These are phyloP conservation scores for Rhizodiscina lignyota DNA, from an alignment of 495 filamentous ascomycete genomes.

Conservation along the genomic window DNA sequence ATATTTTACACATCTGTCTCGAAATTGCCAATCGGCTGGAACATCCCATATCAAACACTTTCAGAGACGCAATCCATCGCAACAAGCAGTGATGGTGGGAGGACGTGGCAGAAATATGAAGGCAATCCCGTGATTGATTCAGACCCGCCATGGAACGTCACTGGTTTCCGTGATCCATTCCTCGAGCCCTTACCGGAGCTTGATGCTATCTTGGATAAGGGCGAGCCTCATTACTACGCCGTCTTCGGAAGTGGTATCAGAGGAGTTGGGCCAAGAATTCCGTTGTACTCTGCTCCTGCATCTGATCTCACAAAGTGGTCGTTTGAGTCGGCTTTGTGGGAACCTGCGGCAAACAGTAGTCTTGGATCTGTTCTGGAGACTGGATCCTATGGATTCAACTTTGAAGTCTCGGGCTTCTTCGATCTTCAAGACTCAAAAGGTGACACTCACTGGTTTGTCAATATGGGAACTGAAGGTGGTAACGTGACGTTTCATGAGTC, in stretches of 20 bases:
- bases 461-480: conserved; percentile 34
- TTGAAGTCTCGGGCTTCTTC: conserved; percentile 36
- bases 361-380: conserved; percentile 23
- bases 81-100: conserved; percentile 29
- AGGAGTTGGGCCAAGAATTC: conserved; percentile 29
- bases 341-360: conserved; percentile 23
- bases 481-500: conserved; percentile 18
- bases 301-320: conserved; percentile 32
- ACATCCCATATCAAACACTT: conserved; percentile 27
- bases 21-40: conserved; percentile 32
- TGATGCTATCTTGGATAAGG: conserved; percentile 17
- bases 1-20: conserved; percentile 36
- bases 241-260: conserved; percentile 36
- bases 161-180: conserved; percentile 39
- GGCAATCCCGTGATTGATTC: conserved; percentile 34
- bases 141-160: conserved; percentile 32
- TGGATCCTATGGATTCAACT: conserved; percentile 37
- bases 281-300: conserved; percentile 33
- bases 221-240: conserved; percentile 27
- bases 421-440: conserved; percentile 24
- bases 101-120: conserved; percentile 30
- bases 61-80: conserved; percentile 35
- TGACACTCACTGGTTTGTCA: conserved; percentile 27
- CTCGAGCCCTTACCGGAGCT: conserved; percentile 28
- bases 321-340: conserved; percentile 31